Percentiles rank a stretch among this genome's conserved stretches.
Conservation (phyloP, 257 asterid species). For the Scutellaria barbata region DNA sequence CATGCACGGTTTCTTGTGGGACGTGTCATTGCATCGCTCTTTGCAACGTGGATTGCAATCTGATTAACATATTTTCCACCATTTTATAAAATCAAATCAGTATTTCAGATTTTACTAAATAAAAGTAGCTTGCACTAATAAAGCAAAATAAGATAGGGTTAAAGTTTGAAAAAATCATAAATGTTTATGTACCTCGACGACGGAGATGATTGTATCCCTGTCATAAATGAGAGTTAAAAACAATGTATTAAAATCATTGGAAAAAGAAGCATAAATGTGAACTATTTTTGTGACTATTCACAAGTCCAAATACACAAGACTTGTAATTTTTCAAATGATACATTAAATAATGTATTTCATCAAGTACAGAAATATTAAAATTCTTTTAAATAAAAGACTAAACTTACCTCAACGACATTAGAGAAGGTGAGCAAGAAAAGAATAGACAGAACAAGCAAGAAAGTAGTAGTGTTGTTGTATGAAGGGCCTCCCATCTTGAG, state of each 20-base stretch:
- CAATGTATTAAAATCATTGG: neutral
- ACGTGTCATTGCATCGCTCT: slow-evolving; percentile 42
- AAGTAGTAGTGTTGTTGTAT: slow-evolving; percentile 6
- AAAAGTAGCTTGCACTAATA: no score
- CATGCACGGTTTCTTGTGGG: slow-evolving; percentile 52
- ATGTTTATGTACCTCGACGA: slow-evolving; percentile 32
- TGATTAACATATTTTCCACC: slow-evolving; percentile 4
- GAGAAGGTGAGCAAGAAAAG: slow-evolving; percentile 39
- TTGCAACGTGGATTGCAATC: slow-evolving; percentile 40
- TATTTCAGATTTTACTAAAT: no score
- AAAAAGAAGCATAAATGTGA: neutral
- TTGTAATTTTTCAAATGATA: no score
- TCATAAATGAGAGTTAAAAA: neutral
- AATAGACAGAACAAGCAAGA: slow-evolving; percentile 26
- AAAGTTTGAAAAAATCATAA: no score
- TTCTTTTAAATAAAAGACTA: neutral
- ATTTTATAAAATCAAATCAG: no score
- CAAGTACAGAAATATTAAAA: no score
- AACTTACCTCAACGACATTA: slow-evolving; percentile 44
- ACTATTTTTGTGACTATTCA: no score
- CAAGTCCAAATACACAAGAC: no score
- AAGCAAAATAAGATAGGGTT: no score
- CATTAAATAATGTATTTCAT: no score
- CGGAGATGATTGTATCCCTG: slow-evolving; percentile 41
- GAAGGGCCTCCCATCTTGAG: slow-evolving; percentile 36